Base-by-base conservation (phyloP, 768 basidiomycete genomes). In the Tylopilus balloui region DNA sequence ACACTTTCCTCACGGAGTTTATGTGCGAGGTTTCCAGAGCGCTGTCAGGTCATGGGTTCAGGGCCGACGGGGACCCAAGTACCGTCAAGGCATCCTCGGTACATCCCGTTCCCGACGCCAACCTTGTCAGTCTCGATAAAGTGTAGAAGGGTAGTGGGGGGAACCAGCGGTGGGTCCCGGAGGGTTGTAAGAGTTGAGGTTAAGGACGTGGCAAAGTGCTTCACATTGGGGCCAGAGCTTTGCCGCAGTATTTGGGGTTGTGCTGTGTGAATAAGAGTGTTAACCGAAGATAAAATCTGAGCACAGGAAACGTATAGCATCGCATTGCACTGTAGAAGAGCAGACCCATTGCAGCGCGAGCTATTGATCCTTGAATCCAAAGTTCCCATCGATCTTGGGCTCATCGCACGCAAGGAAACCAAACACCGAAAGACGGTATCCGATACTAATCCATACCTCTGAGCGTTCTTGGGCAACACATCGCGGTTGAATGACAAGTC, bases 351-450 rank as follows among this genome's bases (percentile, higher is more conserved):
- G 69, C n/a, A 89, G 59, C 1, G 81, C 86, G 28, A 85, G 56
- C 86, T 87, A 89, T 56, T 84, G 85, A 57, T 89, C 88, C 64
- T 88, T 88, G 70, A 89, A 89, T 1, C 87, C 86, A 60, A 83
- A 88, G 58, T 90, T 90, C 8, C 88, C 86, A 15, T 71, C 69
- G 23, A 89, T 61, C 25, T 65, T 59, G 4, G 84, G 84, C 49
- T 77, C 63, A 42, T 84, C 81, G 53, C 75, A 76, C 0, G 84
- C 86, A 12, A 89, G 67, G 56, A 87, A 91, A 0, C 86, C 86
- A 54, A 88, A 82, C 1, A 76, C 86, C 0, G 84, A 86, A 11
- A 88, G 69, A 17, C 86, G 79, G 59, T 88, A 87, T 25, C 84
- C 86, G 12, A 88, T 77, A 58, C 86, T 84, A 8, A 89, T 80